These are phyloP conservation scores for Paratinospora sagittata DNA, from an alignment of 164 flowering plant genomes.

Conservation along the genomic window DNA sequence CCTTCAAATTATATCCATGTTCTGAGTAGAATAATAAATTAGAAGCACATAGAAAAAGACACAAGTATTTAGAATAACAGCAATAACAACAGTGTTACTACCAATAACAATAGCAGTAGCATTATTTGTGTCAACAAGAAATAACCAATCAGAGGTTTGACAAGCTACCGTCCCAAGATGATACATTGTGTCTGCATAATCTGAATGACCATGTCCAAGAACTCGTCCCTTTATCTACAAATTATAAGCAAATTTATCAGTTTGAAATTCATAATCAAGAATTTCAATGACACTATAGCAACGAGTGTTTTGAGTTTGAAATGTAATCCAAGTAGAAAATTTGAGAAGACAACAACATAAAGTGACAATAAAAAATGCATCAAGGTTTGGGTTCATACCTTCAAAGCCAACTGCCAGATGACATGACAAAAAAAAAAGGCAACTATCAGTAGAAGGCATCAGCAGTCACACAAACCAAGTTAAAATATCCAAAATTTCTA, in stretches of 20 bases:
- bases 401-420: constrained; percentile 64
- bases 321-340: not conserved
- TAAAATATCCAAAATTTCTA: not conserved
- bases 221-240: constrained; percentile 77
- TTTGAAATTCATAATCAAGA: constrained; percentile 5
- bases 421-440: constrained; percentile 12
- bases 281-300: not conserved
- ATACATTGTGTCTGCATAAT: constrained; percentile 91
- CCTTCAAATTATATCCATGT: not conserved
- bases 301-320: not conserved
- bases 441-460: constrained; percentile 13
- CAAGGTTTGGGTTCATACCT: constrained; percentile 37
- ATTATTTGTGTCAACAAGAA: not conserved
- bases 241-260: constrained; percentile 6
- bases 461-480: not conserved
- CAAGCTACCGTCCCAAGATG: constrained; percentile 74
- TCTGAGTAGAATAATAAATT: not conserved
- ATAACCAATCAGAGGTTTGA: constrained; percentile 1
- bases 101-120: not conserved
- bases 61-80: too few relatives aligned
- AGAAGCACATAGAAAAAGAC: not conserved
- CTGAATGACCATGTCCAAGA: constrained; percentile 60
- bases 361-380: not conserved
- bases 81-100: not conserved
- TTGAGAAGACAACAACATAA: not conserved